Evolutionary conservation across 2,329 filamentous ascomycete genomes (phyloP), one percentile per base, ranked within the genome.

Genomic region (Berkeleyomyces rouxiae): DNA sequence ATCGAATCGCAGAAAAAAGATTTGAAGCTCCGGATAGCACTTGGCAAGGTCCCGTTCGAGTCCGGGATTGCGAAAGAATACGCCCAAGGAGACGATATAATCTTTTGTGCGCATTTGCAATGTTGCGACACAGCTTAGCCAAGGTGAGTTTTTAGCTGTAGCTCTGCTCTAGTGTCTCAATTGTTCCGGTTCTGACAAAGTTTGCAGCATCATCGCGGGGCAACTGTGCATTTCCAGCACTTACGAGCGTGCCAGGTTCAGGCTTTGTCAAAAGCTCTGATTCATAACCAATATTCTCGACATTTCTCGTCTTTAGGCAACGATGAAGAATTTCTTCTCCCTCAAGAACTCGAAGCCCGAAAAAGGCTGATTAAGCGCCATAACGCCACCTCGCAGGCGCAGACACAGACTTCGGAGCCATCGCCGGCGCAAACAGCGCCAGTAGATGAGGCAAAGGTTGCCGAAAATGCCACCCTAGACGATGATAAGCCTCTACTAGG

Each of bases 171-270:
- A 5, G 2, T 31, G 37, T 7, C 3, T n/a, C 13, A 49, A 16
- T 47, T 37, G 7, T 33, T 59, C n/a, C 16, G 16, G 23, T 3
- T 9, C 46, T 58, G 36, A 46, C 46, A 61, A 59, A 36, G 3
- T n/a, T 44, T 63, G 31, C 49, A 65, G 63, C 60, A 62, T 58
- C 63, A 65, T 51, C 63, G 51, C 49, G 63, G 63, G 49, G 63
- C 58, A 60, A 53, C 61, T 59, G 47, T 61, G 23, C 58, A 60
- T 47, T 58, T 65, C 10, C 63, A 62, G 47, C 61, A 43, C 43
- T 37, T 62, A 11, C 61, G 63, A 16, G 57, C 58, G 43, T 39
- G 39, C 49, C 63, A 65, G 51, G 53, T 31, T 47, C 60, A 62
- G 36, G 23, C 61, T 37, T 53, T 62, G n/a, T 31, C 13, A 7